Conservation (phyloP, 148 eudicot species). For the Spergularia bocconei region DNA sequence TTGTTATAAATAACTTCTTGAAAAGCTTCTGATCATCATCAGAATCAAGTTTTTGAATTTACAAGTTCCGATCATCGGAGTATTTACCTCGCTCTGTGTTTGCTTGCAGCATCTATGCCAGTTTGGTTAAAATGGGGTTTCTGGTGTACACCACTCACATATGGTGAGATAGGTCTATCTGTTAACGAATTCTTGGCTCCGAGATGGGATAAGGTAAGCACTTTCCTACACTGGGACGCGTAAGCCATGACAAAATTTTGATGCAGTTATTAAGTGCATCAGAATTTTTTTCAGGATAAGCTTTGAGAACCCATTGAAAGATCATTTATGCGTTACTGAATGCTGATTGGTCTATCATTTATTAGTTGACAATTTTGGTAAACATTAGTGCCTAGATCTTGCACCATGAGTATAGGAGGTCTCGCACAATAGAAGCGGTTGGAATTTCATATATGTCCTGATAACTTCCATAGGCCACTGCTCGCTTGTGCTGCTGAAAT, state of each 20-base stretch:
- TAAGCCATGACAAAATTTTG: not conserved
- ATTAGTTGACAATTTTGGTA: not conserved
- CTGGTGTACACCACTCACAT: conserved; percentile 70
- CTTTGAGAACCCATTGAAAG: not conserved
- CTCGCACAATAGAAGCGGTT: not conserved
- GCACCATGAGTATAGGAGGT: not conserved
- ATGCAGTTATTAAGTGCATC: not conserved
- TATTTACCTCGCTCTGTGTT: conserved; percentile 6
- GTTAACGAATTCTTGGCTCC: conserved; percentile 77
- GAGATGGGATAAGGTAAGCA: conserved; percentile 70
- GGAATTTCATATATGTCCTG: not conserved
- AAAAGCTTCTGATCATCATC: too few relatives aligned
- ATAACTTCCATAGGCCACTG: not conserved
- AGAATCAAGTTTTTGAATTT: not conserved
- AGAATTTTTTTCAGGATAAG: not conserved
- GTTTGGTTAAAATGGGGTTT: conserved; percentile 78
- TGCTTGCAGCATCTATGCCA: conserved; percentile 79
- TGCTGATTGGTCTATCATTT: not conserved
- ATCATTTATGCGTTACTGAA: not conserved
- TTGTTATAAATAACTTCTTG: not conserved
- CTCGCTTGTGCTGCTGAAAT: not conserved
- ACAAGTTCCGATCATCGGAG: not conserved
- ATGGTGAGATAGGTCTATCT: conserved; percentile 72
- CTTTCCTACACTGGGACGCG: not conserved
- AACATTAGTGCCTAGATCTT: not conserved